Base-by-base conservation (phyloP, 2,329 filamentous ascomycete species). In the Nemania sp. region DNA sequence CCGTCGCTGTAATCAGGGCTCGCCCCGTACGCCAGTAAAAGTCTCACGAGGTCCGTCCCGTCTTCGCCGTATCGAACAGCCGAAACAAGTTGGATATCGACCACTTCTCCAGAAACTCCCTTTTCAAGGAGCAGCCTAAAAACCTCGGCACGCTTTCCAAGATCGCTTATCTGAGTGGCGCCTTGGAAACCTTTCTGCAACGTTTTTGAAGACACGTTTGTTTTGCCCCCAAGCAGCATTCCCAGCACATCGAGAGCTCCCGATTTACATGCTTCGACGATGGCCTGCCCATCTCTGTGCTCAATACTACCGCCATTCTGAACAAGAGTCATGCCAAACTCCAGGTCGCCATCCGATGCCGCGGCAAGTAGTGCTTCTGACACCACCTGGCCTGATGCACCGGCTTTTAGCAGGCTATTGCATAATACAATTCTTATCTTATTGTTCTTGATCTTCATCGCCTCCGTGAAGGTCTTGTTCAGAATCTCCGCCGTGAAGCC, bases 1-100 rank as follows among this genome's bases (percentile, higher is more conserved):
- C 81, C 81, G 8, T 75, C 72, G 17, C 78, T 78, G 63, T 78
- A 78, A 61, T 85, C 79, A 0, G 80, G 76, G 48, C 79, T 78
- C 3, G 82, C 83, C 0, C 82, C 81, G 26, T 77, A 73, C 1
- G 66, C 57, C 6, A 86, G 68, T 15, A 86, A 63, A 8, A 83
- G 74, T 23, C 68, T 70, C 26, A 85, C 72, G 12, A 84, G 67
- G 5, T 73, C 71, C 23, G 75, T 72, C 1, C 77, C 80, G 2
- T 73, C 73, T 23, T 78, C 74, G 0, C 80, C 79, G 47, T 76
- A 82, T 34, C 78, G 73, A 0, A 76, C 77, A 0, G 81, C 78
- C 0, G 77, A 80, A 1, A 80, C 70, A 1, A 85, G 74, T 61
- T 84, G 77, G 3, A 75, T 72, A 46, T 83, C 75, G 0, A 84